Evolutionary conservation across 352 stramenopile species (phyloP), one percentile per base, ranked within the genome.

Genomic region (Globisporangium uncinulatum): DNA sequence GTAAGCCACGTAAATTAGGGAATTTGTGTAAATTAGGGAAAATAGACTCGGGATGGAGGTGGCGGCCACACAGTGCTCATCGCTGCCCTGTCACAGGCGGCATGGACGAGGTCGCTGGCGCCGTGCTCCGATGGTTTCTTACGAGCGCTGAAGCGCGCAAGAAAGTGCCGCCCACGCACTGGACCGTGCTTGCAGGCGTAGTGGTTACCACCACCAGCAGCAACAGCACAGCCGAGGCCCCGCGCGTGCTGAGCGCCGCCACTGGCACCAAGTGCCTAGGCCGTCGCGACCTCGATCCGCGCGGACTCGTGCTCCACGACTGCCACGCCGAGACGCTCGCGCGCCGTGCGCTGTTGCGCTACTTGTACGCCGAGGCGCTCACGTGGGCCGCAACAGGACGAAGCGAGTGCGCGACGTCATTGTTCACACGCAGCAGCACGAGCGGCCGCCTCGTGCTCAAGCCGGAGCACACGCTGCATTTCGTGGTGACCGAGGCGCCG

Each of bases 281-380:
- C 2, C 54, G 66, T 43, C 73, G 79, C 55, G 75, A 88, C 54
- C 63, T 94, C 46, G 69, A 85, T 58, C 61, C 55, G 13, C 60
- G 92, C 37, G 89, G 87, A 20, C 78, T 88, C 51, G 74, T 97
- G 34, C 67, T 98, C 8, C 91, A 96, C 70, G 94, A 98, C 74
- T 95, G 76, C 47, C 94, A 98, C 69, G 94, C 94, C 21, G 94
- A 98, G 79, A 75, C 97, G 36, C 62, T 98, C 36, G 79, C 88
- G 4, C 72, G 88, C 51, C 76, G 94, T 17, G 86, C 90, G 13
- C 70, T 98, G 4, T 58, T 97, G 37, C 72, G 80, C 19, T 92
- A 91, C 51, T 56, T 98, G 36, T 97, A 94, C 74, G 51, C 74
- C 0, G 91, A 98, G 61, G 78, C 86, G 19, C 57, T 83, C 4